phyloP scores from a whole-genome alignment of 192 early-diverging fungal species.

The Gigaspora rosea region DNA sequence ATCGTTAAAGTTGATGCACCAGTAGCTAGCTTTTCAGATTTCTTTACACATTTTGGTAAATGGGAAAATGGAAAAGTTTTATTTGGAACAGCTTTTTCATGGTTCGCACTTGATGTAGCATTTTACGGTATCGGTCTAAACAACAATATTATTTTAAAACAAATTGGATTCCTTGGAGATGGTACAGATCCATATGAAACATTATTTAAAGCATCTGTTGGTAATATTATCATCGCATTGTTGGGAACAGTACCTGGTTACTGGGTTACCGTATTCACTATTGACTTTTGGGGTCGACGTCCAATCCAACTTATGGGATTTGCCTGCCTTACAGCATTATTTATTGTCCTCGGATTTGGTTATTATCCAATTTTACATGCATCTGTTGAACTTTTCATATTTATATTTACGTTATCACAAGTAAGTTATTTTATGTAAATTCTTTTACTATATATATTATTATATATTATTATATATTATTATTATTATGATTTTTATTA shows the following conservation, averaged over 20 bases:
- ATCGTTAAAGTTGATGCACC: constrained; percentile 38
- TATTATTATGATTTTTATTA: constrained; percentile 68
- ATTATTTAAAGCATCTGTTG: constrained; percentile 73
- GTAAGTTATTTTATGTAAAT: neutral
- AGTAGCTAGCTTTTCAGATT: constrained; percentile 54
- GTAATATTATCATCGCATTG: constrained; percentile 89
- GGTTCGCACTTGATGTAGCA: constrained; percentile 78
- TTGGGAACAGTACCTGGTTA: constrained; percentile 92
- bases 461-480: constrained; percentile 35
- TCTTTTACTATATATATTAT: neutral
- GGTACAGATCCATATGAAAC: constrained; percentile 40
- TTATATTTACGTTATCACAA: neutral
- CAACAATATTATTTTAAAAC: constrained; percentile 69
- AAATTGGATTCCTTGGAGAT: constrained; percentile 64
- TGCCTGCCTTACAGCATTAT: constrained; percentile 65
- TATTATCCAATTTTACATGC: constrained; percentile 65
- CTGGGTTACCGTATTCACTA: constrained; percentile 88
- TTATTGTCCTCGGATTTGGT: constrained; percentile 72
- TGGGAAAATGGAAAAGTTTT: constrained; percentile 84
- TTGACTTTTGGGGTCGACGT: constrained; percentile 89
- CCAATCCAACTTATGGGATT: constrained; percentile 95
- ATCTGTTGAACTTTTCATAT: constrained; percentile 62
- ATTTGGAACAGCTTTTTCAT: constrained; percentile 70
- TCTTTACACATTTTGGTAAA: constrained; percentile 73
- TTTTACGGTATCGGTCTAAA: constrained; percentile 87